These are phyloP conservation scores for Phytophthora macrochlamydospora DNA, from an alignment of 352 stramenopile species.

Conservation along the genomic window DNA sequence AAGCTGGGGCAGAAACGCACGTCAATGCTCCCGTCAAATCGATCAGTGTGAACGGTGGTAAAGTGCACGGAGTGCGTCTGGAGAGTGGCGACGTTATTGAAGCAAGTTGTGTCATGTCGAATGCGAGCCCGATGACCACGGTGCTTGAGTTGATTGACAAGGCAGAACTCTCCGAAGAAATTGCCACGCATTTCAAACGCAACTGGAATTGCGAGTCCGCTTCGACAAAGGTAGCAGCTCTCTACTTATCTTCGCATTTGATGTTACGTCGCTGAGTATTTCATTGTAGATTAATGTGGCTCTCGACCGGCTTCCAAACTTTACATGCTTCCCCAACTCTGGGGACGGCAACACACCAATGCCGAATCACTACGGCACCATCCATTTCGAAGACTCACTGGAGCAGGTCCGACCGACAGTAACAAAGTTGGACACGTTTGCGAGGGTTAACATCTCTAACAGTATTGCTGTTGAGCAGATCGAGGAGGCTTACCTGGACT, in stretches of 20 bases:
- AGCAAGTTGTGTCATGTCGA: slow-evolving; percentile 76
- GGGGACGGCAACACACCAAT: slow-evolving; percentile 63
- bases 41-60: slow-evolving; percentile 57
- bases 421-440: background rate
- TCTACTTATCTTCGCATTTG: too few relatives aligned
- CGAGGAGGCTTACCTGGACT: slow-evolving; percentile 88
- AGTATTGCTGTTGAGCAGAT: slow-evolving; percentile 51
- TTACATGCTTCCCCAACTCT: slow-evolving; percentile 76
- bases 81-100: slow-evolving; percentile 57
- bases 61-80: slow-evolving; percentile 68
- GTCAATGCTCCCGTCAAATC: slow-evolving; percentile 68
- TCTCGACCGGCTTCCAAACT: slow-evolving; percentile 83
- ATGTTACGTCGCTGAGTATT: too few relatives aligned
- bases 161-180: slow-evolving; percentile 51
- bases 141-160: slow-evolving; percentile 85
- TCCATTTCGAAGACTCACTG: slow-evolving; percentile 88
- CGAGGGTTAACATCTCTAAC: background rate
- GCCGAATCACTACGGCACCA: slow-evolving; percentile 87
- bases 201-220: slow-evolving; percentile 84
- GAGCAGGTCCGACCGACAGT: slow-evolving; percentile 42
- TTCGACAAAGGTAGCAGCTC: slow-evolving; percentile 64
- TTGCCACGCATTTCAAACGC: slow-evolving; percentile 75
- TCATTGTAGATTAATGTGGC: slow-evolving; percentile 89
- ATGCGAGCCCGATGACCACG: slow-evolving; percentile 77
- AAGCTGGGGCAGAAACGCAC: slow-evolving; percentile 73